These are phyloP conservation scores for Chaetomium sp. DNA, from an alignment of 2,329 filamentous ascomycete species.

Conservation along the genomic window DNA sequence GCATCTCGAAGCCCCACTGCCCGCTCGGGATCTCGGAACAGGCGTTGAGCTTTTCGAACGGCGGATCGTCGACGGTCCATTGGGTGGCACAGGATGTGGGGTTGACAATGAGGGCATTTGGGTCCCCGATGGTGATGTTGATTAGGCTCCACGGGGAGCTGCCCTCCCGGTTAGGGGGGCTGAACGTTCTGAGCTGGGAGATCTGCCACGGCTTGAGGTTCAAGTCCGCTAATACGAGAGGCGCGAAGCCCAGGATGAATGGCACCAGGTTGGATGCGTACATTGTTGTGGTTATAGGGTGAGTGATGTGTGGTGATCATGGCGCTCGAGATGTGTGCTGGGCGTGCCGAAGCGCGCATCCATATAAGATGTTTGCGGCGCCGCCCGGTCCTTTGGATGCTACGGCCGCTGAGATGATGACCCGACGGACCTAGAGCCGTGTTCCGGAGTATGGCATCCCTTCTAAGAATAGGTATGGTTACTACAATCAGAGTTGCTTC, in stretches of 20 bases:
- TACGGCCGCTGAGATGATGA: neutral
- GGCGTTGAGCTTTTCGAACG: constrained; percentile 9
- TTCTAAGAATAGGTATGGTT: constrained; percentile 1
- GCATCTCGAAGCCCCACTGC: constrained; percentile 19
- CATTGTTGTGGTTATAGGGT: neutral
- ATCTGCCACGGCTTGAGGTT: constrained; percentile 22
- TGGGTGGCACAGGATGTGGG: constrained; percentile 10
- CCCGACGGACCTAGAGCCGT: neutral
- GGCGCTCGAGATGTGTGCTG: neutral
- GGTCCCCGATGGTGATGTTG: constrained; percentile 26
- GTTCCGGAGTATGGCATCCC: neutral
- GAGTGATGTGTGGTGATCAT: neutral
- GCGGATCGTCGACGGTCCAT: constrained; percentile 10
- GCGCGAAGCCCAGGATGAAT: neutral
- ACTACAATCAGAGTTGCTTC: neutral
- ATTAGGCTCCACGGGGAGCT: constrained; percentile 15
- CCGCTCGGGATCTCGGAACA: constrained; percentile 16
- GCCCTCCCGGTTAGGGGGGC: constrained; percentile 19
- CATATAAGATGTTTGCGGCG: neutral
- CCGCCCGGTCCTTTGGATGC: neutral
- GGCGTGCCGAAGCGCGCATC: neutral
- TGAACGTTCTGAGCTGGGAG: constrained; percentile 17
- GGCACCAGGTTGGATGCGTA: neutral
- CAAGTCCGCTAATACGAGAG: neutral
- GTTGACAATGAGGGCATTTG: constrained; percentile 5